Conservation (phyloP, 1,139 yeast species). For the Geotrichum aggregatum region DNA sequence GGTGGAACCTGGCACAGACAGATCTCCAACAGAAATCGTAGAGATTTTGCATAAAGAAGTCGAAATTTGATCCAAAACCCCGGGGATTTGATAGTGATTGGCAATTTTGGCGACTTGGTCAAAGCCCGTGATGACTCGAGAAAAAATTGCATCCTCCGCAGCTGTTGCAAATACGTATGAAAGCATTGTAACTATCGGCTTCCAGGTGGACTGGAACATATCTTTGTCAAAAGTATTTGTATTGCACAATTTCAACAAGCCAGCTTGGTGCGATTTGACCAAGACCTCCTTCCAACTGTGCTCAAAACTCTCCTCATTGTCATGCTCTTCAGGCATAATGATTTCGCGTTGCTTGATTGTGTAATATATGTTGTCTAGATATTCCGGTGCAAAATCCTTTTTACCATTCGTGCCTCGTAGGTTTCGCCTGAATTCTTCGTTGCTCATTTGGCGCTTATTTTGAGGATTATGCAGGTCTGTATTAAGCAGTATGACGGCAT, state of each 20-base stretch:
- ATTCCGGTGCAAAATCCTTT: conserved; percentile 68
- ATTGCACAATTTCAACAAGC: conserved; percentile 29
- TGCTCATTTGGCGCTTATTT: conserved; percentile 70
- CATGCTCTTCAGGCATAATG: conserved; percentile 97
- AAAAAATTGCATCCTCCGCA: conserved; percentile 81
- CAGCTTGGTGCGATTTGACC: conserved; percentile 41
- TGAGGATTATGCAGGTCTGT: conserved; percentile 91
- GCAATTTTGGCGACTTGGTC: conserved; percentile 83
- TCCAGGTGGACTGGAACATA: conserved; percentile 60
- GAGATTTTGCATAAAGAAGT: conserved; percentile 60
- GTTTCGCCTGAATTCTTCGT: conserved; percentile 75
- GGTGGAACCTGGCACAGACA: conserved; percentile 35
- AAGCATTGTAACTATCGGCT: conserved; percentile 61
- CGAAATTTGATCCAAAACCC: conserved; percentile 62
- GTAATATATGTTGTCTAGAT: conserved; percentile 69
- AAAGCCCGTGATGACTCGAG: conserved; percentile 79
- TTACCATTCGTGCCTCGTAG: conserved; percentile 70
- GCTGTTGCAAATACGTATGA: conserved; percentile 81
- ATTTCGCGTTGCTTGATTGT: conserved; percentile 85
- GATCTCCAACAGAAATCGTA: conserved; percentile 42
- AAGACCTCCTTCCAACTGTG: conserved; percentile 87
- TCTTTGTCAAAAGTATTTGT: conserved; percentile 58
- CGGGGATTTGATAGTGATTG: conserved; percentile 53
- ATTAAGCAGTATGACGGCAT: conserved; percentile 86
- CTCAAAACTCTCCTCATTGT: conserved; percentile 81